Evolutionary conservation across 2,329 filamentous ascomycete species (phyloP).

Genomic region (Calonectria fujianensis): DNA sequence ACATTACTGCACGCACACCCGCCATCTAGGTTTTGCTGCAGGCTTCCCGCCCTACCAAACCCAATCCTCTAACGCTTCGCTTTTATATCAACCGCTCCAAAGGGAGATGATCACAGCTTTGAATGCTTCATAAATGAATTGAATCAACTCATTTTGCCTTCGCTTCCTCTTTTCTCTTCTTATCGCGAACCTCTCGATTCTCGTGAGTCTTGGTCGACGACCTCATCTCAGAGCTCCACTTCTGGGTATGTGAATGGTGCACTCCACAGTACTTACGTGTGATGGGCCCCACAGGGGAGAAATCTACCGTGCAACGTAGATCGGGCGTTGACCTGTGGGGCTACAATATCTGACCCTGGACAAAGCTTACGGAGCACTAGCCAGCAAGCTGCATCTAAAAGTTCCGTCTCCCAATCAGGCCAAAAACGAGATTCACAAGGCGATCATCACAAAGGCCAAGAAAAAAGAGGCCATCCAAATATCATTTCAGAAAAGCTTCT

Average conservation of each 20-base stretch:
- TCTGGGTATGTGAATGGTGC: neutral
- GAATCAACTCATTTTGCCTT: neutral
- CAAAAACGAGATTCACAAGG: neutral
- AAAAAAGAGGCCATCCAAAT: neutral
- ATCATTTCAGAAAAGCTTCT: neutral
- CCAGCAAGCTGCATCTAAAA: neutral
- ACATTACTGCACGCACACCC: neutral
- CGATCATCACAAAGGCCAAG: neutral
- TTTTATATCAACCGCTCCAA: neutral
- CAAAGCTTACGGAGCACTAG: neutral
- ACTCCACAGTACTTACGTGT: neutral
- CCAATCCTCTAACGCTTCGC: neutral
- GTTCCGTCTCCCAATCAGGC: neutral
- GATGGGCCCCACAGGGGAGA: neutral
- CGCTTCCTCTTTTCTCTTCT: neutral
- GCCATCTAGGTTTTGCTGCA: neutral
- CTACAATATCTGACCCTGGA: neutral
- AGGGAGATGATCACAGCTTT: neutral
- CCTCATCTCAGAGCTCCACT: neutral
- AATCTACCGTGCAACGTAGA: neutral
- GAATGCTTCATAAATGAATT: neutral
- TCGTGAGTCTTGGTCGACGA: neutral
- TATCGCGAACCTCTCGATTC: neutral
- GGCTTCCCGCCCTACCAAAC: neutral
- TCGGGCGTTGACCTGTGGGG: neutral